Percentiles rank a stretch among this genome's conserved stretches.
Conservation (phyloP, 2,329 filamentous ascomycete genomes). For the Escovopsis sp. region DNA sequence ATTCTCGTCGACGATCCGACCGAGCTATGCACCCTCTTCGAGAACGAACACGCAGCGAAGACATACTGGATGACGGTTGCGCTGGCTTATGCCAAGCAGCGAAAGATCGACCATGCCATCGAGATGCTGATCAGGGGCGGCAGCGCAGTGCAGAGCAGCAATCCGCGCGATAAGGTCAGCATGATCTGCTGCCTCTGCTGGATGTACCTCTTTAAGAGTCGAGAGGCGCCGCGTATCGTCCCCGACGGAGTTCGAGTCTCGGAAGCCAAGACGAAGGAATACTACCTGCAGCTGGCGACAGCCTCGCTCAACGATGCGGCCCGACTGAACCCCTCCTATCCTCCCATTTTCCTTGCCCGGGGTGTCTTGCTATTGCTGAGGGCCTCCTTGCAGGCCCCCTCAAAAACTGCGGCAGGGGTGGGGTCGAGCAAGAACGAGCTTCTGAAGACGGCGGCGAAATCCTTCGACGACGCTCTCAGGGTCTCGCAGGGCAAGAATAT, state of each 20-base stretch:
- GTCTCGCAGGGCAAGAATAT: slow-evolving; percentile 78
- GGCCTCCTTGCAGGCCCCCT: slow-evolving; percentile 66
- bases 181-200: slow-evolving; percentile 76
- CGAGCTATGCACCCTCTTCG: slow-evolving; percentile 85
- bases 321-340: slow-evolving; percentile 80
- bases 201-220: slow-evolving; percentile 81
- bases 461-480: slow-evolving; percentile 85
- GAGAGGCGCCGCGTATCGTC: slow-evolving; percentile 52
- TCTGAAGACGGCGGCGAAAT: slow-evolving; percentile 72
- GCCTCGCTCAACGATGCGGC: slow-evolving; percentile 88
- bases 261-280: slow-evolving; percentile 80
- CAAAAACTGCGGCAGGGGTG: slow-evolving; percentile 48
- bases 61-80: slow-evolving; percentile 98
- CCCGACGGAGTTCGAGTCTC: slow-evolving; percentile 48
- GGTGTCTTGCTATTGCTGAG: slow-evolving; percentile 79
- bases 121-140: slow-evolving; percentile 61
- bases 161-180: slow-evolving; percentile 69
- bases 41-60: slow-evolving; percentile 83
- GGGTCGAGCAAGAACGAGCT: slow-evolving; percentile 66
- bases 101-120: slow-evolving; percentile 73
- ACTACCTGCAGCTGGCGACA: slow-evolving; percentile 83
- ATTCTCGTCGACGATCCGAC: slow-evolving; percentile 86
- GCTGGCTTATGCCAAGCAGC: slow-evolving; percentile 89
- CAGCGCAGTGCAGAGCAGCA: slow-evolving; percentile 54
- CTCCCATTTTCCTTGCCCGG: slow-evolving; percentile 78